Evolutionary conservation across 1,139 yeast species (phyloP).

Genomic region (Pichia sp.): DNA sequence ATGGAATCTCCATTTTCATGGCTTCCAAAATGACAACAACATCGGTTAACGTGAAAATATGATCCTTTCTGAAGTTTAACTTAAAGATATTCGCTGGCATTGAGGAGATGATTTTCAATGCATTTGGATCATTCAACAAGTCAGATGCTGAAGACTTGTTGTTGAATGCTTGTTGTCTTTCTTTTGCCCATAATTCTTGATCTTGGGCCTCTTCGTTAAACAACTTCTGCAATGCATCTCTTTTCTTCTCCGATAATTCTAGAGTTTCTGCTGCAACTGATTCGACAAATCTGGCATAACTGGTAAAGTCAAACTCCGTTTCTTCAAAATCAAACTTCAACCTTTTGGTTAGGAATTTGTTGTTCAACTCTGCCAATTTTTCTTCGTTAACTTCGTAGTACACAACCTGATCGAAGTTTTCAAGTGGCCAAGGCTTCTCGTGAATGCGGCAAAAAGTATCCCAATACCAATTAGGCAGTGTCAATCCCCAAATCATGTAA

Average conservation of each 20-base stretch:
- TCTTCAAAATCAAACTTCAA: constrained; percentile 24
- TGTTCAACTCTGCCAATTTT: constrained; percentile 26
- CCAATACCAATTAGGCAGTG: constrained; percentile 33
- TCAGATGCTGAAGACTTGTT: constrained; percentile 18
- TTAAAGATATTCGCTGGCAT: constrained; percentile 32
- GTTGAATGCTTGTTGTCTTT: constrained; percentile 24
- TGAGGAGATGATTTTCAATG: constrained; percentile 23
- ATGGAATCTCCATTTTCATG: constrained; percentile 42
- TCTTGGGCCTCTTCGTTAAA: constrained; percentile 23
- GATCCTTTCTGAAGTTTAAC: constrained; percentile 28
- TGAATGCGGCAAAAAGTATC: constrained; percentile 30
- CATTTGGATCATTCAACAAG: constrained; percentile 26
- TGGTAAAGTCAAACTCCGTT: constrained; percentile 27
- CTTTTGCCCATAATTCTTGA: constrained; percentile 26
- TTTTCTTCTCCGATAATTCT: constrained; percentile 20
- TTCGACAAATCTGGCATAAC: constrained; percentile 26
- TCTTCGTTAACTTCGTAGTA: constrained; percentile 32
- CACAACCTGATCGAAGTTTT: constrained; percentile 31
- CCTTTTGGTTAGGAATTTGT: constrained; percentile 27
- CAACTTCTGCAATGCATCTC: constrained; percentile 22
- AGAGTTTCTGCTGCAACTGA: constrained; percentile 24
- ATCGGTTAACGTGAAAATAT: constrained; percentile 28
- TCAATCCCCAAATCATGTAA: constrained; percentile 35
- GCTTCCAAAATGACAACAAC: constrained; percentile 35
- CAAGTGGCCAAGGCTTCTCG: constrained; percentile 32